Evolutionary conservation across 345 rosid genomes (phyloP).

Genomic region (Hypericum perforatum): DNA sequence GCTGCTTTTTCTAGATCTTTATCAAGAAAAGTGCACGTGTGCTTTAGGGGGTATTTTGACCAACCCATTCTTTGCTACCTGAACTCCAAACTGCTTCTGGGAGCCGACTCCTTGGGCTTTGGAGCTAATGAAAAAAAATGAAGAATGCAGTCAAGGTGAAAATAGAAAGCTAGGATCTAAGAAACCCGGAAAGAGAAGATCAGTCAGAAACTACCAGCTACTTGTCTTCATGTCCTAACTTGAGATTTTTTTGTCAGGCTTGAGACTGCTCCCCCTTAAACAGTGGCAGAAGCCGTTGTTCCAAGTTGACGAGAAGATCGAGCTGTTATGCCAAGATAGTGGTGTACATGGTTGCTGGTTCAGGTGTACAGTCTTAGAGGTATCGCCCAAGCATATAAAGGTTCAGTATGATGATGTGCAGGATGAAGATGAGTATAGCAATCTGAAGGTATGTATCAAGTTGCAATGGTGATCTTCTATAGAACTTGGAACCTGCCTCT

Average conservation of each 20-base stretch:
- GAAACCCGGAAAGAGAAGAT: no score
- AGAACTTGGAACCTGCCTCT: no score
- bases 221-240: no score
- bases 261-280: no score
- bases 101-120: no score
- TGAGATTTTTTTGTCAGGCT: no score
- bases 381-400: conserved; percentile 21
- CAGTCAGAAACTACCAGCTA: no score
- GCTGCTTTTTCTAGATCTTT: conserved; percentile 12
- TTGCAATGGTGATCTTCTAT: no score
- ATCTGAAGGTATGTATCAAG: conserved; percentile 28
- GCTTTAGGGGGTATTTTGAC: conserved; percentile 35
- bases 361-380: conserved; percentile 29
- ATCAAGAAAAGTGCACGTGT: conserved; percentile 19
- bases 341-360: conserved; percentile 56
- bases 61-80: conserved; percentile 32
- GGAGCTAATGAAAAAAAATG: no score
- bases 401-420: conserved; percentile 31
- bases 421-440: conserved; percentile 30
- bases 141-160: no score
- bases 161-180: no score
- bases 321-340: conserved; percentile 44
- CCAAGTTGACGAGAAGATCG: conserved; percentile 27
- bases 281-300: not conserved
- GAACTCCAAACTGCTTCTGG: not conserved